Base-by-base conservation (phyloP, 805 yeast genomes). In the Starmerella scarabaei region DNA sequence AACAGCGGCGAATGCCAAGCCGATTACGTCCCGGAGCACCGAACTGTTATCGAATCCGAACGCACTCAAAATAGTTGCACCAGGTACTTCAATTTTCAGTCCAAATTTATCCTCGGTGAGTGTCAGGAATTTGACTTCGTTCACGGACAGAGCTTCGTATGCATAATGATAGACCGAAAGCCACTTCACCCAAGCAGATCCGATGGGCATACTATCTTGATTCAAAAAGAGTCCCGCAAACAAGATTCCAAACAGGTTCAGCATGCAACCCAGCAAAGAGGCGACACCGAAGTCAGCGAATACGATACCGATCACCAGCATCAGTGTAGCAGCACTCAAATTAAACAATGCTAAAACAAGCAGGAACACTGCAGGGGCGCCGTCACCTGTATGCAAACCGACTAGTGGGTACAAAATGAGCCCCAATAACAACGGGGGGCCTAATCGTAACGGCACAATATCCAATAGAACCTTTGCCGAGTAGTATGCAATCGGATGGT, bases 191-290 rank as follows among this genome's bases (percentile, higher is more conserved):
- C 60, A 51, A 40, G 72, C 72, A 42, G 85, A 74, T 30, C 64
- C 58, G 24, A 62, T 59, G 4, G 72, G 69, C 51, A 70, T 68
- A 24, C 72, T 66, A 36, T 82, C 84, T 40, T 85, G 83, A 58
- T 88, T 88, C 54, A 91, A 75, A 57, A 91, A 91, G 44, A 91
- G 66, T 0, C 98, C 98, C 1, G 97, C 94, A 66, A 91, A 91
- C 40, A 91, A 64, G 44, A 91, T 64, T 3, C 94, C 84, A 50
- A 88, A 85, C 38, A 91, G 64, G 53, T 86, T 66, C 4, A 85
- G 74, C 52, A 91, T 64, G 4, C 85, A 93, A 27, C 94, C 94
- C 23, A 80, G 62, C 67, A 91, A 73, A 1, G 93, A 83, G 0
- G 97, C 93, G 27, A 91, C 86, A 24, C 94, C 93, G 18, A 93